phyloP scores from a whole-genome alignment of 2,329 filamentous ascomycete species.

The Scolecobasidium constrictum region DNA sequence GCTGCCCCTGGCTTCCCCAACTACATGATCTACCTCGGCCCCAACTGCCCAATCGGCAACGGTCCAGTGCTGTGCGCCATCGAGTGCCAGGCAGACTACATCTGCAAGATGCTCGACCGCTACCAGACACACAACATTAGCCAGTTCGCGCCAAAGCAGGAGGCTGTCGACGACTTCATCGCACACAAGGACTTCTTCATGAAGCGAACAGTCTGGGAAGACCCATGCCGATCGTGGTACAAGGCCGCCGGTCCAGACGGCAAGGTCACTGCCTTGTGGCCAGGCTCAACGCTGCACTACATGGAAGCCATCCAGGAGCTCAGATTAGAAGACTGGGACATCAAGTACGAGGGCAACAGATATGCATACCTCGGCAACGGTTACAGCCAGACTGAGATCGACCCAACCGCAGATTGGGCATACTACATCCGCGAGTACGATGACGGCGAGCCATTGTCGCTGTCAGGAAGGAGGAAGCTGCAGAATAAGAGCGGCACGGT shows the following conservation, averaged over 20 bases:
- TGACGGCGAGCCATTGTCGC: slow-evolving; percentile 20
- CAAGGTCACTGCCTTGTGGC: slow-evolving; percentile 31
- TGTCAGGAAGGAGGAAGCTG: slow-evolving; percentile 18
- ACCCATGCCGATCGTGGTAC: slow-evolving; percentile 35
- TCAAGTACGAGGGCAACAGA: slow-evolving; percentile 26
- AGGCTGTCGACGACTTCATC: slow-evolving; percentile 41
- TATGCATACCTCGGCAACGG: slow-evolving; percentile 29
- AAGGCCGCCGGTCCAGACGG: slow-evolving; percentile 22
- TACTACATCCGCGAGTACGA: slow-evolving; percentile 25
- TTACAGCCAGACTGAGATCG: slow-evolving; percentile 23
- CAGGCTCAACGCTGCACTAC: slow-evolving; percentile 38
- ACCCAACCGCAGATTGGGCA: slow-evolving; percentile 23
- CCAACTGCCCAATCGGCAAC: slow-evolving; percentile 31
- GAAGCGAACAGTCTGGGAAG: slow-evolving; percentile 34
- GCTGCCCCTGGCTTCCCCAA: slow-evolving; percentile 37
- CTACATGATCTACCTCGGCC: slow-evolving; percentile 31
- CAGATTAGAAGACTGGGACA: slow-evolving; percentile 36
- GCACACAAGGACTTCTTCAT: slow-evolving; percentile 35
- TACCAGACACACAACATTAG: slow-evolving; percentile 38
- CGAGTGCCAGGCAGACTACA: slow-evolving; percentile 37
- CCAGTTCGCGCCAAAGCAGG: slow-evolving; percentile 33
- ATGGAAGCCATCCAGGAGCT: slow-evolving; percentile 36
- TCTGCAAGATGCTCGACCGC: slow-evolving; percentile 39
- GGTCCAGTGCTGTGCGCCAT: slow-evolving; percentile 32
- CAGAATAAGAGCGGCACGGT: slow-evolving; percentile 23